A percentile compares a stretch with the other conserved stretches of the same genome.
Conservation (phyloP, 345 rosid genomes). For the Dipteronia sinensis region DNA sequence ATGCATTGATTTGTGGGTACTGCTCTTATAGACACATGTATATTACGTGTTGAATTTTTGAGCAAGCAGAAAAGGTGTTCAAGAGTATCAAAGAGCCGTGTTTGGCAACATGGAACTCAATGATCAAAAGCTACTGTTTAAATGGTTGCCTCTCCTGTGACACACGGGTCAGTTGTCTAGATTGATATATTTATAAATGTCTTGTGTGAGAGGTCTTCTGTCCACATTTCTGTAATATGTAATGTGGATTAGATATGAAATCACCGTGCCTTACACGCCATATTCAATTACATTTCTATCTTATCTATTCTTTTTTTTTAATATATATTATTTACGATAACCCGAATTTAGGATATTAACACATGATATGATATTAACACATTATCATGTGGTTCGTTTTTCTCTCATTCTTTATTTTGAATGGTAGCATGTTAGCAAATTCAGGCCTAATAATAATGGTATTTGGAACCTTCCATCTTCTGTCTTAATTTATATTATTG, state of each 20-base stretch:
- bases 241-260: neutral
- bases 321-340: too few relatives aligned
- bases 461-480: neutral
- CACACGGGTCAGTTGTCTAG: neutral
- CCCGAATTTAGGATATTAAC: too few relatives aligned
- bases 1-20: constrained; percentile 80
- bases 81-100: constrained; percentile 48
- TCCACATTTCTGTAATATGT: too few relatives aligned
- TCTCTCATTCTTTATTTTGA: neutral
- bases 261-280: neutral
- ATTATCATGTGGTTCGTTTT: too few relatives aligned
- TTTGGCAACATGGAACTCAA: constrained; percentile 74
- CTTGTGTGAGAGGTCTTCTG: neutral
- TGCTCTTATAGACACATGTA: constrained; percentile 82
- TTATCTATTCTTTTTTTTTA: neutral
- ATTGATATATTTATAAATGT: neutral
- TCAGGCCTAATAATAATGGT: too few relatives aligned
- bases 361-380: too few relatives aligned
- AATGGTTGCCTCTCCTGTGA: constrained; percentile 31
- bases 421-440: neutral
- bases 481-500: too few relatives aligned
- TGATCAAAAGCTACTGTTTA: constrained; percentile 73
- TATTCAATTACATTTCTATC: neutral
- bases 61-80: constrained; percentile 61
- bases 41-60: constrained; percentile 66